These are phyloP conservation scores for Starmerella kuoi DNA, from an alignment of 805 yeast species.

Conservation along the genomic window DNA sequence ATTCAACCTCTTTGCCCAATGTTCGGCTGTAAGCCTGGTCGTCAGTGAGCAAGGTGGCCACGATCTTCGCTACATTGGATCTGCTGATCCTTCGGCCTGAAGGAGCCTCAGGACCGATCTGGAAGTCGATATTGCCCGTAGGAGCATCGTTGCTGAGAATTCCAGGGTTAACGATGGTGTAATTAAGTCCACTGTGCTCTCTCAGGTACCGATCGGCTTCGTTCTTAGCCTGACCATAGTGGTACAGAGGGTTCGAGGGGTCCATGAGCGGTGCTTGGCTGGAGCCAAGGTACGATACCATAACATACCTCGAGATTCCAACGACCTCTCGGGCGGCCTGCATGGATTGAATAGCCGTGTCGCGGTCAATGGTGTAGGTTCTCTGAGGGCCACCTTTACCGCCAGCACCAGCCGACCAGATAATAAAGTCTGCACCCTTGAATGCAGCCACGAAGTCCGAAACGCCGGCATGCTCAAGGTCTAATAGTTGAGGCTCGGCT, in stretches of 20 bases:
- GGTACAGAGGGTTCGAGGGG: constrained; percentile 32
- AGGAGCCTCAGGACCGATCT: constrained; percentile 19
- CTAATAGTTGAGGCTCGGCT: constrained; percentile 30
- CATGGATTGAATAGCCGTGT: constrained; percentile 45
- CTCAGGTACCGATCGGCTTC: constrained; percentile 43
- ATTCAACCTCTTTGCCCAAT: constrained; percentile 15
- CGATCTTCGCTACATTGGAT: constrained; percentile 44
- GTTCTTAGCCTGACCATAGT: constrained; percentile 49
- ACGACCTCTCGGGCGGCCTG: constrained; percentile 41
- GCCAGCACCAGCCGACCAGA: constrained; percentile 52
- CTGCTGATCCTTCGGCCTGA: constrained; percentile 29
- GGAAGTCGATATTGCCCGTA: constrained; percentile 34
- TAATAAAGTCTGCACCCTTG: constrained; percentile 42
- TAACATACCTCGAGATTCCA: constrained; percentile 35
- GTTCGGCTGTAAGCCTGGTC: constrained; percentile 17
- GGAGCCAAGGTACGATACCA: constrained; percentile 47
- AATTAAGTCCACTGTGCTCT: constrained; percentile 33
- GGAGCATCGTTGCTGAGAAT: constrained; percentile 32
- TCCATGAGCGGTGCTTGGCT: constrained; percentile 37
- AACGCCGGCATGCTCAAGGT: constrained; percentile 28
- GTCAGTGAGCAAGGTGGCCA: constrained; percentile 19
- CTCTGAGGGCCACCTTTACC: constrained; percentile 37
- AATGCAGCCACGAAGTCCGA: constrained; percentile 33
- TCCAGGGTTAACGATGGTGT: constrained; percentile 49
- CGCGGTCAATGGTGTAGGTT: constrained; percentile 45